Evolutionary conservation across 148 eudicot species (phyloP).

Genomic region (Chenopodium suecicum): DNA sequence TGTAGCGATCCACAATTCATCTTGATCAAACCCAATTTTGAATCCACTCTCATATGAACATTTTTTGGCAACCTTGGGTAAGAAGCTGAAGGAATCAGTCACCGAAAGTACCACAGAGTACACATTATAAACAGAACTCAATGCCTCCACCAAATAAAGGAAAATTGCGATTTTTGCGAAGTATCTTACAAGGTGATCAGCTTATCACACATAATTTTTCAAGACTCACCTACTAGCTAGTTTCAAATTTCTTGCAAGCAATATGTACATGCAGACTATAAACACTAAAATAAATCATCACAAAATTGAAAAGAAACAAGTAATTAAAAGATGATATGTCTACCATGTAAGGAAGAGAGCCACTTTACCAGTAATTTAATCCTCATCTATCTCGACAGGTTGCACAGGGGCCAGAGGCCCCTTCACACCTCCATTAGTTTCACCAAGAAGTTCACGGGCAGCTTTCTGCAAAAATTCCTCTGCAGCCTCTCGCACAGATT

Average conservation of each 20-base stretch:
- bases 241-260: background rate
- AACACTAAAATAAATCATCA: background rate
- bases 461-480: slow-evolving; percentile 96
- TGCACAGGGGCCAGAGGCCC: slow-evolving; percentile 70
- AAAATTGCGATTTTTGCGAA: background rate
- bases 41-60: background rate
- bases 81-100: background rate
- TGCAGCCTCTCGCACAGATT: slow-evolving; percentile 79
- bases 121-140: background rate
- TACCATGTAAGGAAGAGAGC: slow-evolving; percentile 10
- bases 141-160: background rate
- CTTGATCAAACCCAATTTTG: background rate
- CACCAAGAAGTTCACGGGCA: slow-evolving; percentile 86
- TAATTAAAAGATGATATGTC: background rate
- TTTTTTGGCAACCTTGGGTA: background rate
- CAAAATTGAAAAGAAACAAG: background rate
- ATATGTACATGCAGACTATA: slow-evolving; percentile 1
- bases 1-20: background rate
- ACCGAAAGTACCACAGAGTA: background rate
- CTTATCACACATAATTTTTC: background rate
- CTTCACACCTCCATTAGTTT: slow-evolving; percentile 52
- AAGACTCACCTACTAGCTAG: background rate
- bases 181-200: background rate
- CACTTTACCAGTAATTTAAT: slow-evolving; percentile 10
- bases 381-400: slow-evolving; percentile 43